Base-by-base conservation (phyloP, 2,329 filamentous ascomycete genomes). In the Elsinoe arachidis region DNA sequence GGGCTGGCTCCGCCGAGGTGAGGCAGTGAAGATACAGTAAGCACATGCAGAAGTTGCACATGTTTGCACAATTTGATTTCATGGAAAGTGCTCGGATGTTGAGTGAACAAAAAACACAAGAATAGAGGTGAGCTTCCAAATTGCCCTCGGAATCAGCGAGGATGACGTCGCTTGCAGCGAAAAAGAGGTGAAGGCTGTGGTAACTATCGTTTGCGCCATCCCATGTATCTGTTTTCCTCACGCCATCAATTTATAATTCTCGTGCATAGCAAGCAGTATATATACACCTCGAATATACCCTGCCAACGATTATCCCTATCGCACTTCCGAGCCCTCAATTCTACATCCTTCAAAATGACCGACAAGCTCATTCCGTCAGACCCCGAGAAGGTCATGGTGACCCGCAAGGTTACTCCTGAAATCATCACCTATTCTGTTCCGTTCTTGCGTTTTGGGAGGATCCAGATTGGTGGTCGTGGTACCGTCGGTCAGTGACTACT, bases 341-440 rank as follows among this genome's bases (percentile, higher is more conserved):
- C 52, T 15, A 14, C 23, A 43, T 26, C 26, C 26, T 11, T 47
- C 44, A 65, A 35, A 51, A 70, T 70, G 69, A 65, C 69, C 14
- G 33, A 52, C 56, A 73, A 71, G 58, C 65, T 72, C 58, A 72
- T 78, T 17, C 76, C 76, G 1, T 68, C 70, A n/a, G 85, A 92
- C 65, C 90, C 91, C 11, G 80, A 84, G 15, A 83, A 88, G 67
- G 85, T 93, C 62, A 95, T 96, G 86, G 89, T 96, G 60, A 92
- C 95, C 67, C 88, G 92, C 62, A 81, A 90, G 65, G 74, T 97
- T 64, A 88, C 87, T 1, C 87, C 88, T 12, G 85, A 86, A 63
- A 80, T 96, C 56, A 83, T 82, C 41, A 95, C 87, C 11, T 79
- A 90, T 65, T 91, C 87, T 9, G 80, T 90, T 1, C 93, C 93